phyloP scores from a whole-genome alignment of 768 basidiomycete species.

The Naganishia friedmannii region DNA sequence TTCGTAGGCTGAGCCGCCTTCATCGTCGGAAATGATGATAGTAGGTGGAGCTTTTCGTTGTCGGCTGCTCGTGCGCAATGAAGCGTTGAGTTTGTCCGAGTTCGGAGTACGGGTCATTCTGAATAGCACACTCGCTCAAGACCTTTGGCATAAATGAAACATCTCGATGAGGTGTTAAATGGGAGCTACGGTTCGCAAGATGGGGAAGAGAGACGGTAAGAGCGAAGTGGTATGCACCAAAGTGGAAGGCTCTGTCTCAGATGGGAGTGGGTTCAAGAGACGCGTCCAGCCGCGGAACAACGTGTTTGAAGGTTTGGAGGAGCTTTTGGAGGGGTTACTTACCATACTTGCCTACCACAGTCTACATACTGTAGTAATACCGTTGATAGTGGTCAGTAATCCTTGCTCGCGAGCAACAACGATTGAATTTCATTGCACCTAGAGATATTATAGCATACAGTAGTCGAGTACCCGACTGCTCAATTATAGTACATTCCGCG shows the following conservation, averaged over 20 bases:
- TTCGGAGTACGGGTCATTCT: constrained; percentile 12
- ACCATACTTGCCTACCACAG: not conserved
- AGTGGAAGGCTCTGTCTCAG: constrained; percentile 6
- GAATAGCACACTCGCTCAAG: not conserved
- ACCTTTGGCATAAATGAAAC: not conserved
- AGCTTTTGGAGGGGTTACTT: no score
- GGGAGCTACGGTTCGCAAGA: no score
- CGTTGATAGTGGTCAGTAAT: no score
- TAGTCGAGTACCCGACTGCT: not conserved
- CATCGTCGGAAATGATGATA: constrained; percentile 11
- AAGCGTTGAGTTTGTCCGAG: constrained; percentile 21
- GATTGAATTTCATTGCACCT: not conserved
- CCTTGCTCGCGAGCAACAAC: not conserved
- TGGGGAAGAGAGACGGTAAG: not conserved
- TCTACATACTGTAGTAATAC: no score
- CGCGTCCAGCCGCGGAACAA: not conserved
- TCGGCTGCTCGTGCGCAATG: constrained; percentile 11
- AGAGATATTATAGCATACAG: constrained; percentile 2
- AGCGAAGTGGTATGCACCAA: not conserved
- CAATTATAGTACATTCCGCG: constrained; percentile 6
- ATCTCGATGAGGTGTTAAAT: not conserved
- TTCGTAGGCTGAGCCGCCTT: constrained; percentile 7
- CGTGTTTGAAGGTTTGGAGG: not conserved
- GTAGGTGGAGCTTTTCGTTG: constrained; percentile 14
- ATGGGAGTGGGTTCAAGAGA: not conserved